Evolutionary conservation across 148 eudicot genomes (phyloP).

Genomic region (Oxyria digyna): DNA sequence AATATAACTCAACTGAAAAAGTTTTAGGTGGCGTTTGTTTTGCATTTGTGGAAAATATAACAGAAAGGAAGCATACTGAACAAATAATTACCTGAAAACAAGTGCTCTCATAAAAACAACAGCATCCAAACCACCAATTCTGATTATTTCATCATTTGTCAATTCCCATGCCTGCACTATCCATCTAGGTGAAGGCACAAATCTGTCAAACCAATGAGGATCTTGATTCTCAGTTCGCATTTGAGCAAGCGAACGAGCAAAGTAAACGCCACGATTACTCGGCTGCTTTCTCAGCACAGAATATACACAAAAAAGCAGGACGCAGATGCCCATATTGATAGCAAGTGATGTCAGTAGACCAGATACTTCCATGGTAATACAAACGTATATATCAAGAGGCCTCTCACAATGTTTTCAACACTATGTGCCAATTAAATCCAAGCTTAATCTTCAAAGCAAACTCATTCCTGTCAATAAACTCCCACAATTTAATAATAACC

Average conservation of each 20-base stretch:
- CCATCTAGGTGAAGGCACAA: constrained; percentile 94
- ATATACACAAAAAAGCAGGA: constrained; percentile 51
- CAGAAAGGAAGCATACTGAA: neutral
- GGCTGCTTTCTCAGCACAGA: constrained; percentile 89
- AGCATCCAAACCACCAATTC: constrained; percentile 82
- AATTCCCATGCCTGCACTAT: constrained; percentile 75
- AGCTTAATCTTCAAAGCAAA: neutral
- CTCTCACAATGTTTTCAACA: neutral
- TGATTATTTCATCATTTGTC: constrained; percentile 63
- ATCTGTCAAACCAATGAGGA: constrained; percentile 49
- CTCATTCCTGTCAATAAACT: neutral
- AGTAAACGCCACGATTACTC: constrained; percentile 63
- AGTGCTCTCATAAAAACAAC: constrained; percentile 57
- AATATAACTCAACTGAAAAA: neutral
- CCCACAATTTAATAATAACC: neutral
- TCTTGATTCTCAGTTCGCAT: constrained; percentile 27
- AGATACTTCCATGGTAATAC: constrained; percentile 50
- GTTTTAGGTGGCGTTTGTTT: too few species aligned
- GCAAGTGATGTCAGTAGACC: constrained; percentile 89
- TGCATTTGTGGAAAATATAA: neutral
- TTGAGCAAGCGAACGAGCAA: constrained; percentile 59
- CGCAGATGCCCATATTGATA: constrained; percentile 59
- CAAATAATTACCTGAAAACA: constrained; percentile 50
- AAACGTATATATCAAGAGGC: neutral
- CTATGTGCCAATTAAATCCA: neutral